Evolutionary conservation across 2,329 filamentous ascomycete species (phyloP).

Genomic region (Myriangium duriaei): DNA sequence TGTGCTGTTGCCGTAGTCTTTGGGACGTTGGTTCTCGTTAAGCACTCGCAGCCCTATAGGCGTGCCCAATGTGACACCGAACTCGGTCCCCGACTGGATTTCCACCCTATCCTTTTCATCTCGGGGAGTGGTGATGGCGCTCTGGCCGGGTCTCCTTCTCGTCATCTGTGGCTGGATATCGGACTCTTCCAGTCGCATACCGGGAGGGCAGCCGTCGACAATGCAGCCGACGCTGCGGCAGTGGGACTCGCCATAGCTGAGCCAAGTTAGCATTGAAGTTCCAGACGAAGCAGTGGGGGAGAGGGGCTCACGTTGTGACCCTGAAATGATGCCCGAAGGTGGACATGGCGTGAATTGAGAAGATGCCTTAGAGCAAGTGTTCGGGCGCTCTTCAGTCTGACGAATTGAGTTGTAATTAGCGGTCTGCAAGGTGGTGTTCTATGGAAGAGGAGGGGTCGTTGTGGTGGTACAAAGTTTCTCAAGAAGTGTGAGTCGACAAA

Average conservation of each 20-base stretch:
- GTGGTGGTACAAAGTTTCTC: too few relatives aligned
- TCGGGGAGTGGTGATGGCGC: constrained; percentile 77
- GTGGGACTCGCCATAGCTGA: constrained; percentile 71
- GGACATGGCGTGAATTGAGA: constrained; percentile 50
- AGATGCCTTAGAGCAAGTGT: not conserved
- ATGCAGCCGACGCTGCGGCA: constrained; percentile 90
- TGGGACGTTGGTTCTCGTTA: constrained; percentile 86
- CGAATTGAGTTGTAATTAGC: not conserved
- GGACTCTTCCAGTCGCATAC: constrained; percentile 66
- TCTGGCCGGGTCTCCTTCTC: constrained; percentile 78
- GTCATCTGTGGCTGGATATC: constrained; percentile 95
- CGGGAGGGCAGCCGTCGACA: constrained; percentile 82
- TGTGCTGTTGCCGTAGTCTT: constrained; percentile 79
- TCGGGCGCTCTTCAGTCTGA: not conserved
- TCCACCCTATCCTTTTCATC: constrained; percentile 85
- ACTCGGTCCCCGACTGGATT: constrained; percentile 87
- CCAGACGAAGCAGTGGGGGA: constrained; percentile 3
- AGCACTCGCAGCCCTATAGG: constrained; percentile 77
- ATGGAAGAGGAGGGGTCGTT: too few relatives aligned
- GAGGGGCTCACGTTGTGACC: constrained; percentile 59
- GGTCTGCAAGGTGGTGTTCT: too few relatives aligned
- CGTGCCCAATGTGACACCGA: constrained; percentile 77
- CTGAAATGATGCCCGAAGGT: constrained; percentile 74
- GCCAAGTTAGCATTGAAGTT: not conserved
- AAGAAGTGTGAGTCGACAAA: too few relatives aligned